Percentiles rank a stretch among this genome's conserved stretches.
phyloP scores from a whole-genome alignment of 257 asterid genomes.

The Schizonepeta tenuifolia region DNA sequence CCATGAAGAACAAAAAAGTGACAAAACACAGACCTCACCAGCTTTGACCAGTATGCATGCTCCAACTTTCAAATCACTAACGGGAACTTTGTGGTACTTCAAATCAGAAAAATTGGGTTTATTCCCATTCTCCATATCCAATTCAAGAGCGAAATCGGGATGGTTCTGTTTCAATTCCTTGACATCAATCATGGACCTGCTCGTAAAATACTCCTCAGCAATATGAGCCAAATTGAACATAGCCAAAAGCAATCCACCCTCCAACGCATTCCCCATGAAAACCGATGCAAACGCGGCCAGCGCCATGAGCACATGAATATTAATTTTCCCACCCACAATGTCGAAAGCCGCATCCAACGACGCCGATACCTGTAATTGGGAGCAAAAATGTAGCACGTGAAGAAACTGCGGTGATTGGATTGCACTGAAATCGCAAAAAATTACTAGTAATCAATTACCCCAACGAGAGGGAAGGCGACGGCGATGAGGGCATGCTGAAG shows the following conservation, averaged over 20 bases:
- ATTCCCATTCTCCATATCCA: slow-evolving; percentile 59
- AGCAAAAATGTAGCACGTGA: neutral
- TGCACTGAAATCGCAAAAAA: neutral
- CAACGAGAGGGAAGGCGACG: slow-evolving; percentile 91
- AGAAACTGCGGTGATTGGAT: neutral
- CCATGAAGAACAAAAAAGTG: slow-evolving; percentile 16
- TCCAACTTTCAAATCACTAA: slow-evolving; percentile 77
- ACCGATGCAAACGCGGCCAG: slow-evolving; percentile 97
- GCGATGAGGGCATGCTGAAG: slow-evolving; percentile 61
- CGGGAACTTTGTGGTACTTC: slow-evolving; percentile 74
- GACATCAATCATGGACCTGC: slow-evolving; percentile 85
- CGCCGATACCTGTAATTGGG: slow-evolving; percentile 69
- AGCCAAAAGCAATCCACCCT: slow-evolving; percentile 96
- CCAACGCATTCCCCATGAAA: slow-evolving; percentile 90
- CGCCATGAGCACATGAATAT: slow-evolving; percentile 98
- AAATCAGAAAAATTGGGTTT: slow-evolving; percentile 69
- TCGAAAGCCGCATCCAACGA: slow-evolving; percentile 86
- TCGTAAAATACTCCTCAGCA: slow-evolving; percentile 95
- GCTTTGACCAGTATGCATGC: slow-evolving; percentile 94
- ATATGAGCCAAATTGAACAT: slow-evolving; percentile 98
- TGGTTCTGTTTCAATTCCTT: slow-evolving; percentile 86
- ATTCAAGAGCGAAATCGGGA: slow-evolving; percentile 84
- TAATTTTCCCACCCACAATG: slow-evolving; percentile 82
- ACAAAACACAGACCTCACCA: slow-evolving; percentile 90
- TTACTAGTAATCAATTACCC: slow-evolving; percentile 50